Evolutionary conservation across 495 filamentous ascomycete species (phyloP), one percentile per base, ranked within the genome.

Genomic region (Xylaria acuta): DNA sequence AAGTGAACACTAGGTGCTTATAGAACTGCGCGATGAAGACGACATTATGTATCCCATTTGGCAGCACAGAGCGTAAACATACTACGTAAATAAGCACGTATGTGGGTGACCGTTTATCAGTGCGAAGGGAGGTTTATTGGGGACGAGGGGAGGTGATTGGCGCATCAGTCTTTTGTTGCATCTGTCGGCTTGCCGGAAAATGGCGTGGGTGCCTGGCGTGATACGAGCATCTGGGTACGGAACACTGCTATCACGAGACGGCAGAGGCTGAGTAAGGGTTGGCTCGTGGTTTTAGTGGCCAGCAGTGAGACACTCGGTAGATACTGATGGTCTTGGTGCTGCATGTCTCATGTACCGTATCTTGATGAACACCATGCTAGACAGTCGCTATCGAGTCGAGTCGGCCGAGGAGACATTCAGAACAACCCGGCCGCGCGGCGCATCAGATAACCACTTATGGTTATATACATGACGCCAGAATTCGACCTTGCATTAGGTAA

Each of bases 151-250:
- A 60, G 18, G 34, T 38, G 58, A 36, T 60, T 60, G 58, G 34
- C 34, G 32, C 58, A 60, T 22, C 12, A n/a, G 58, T 60, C 2
- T 43, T 25, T 59, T 62, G 70, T 53, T 56, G 49, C 36, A 36
- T 2, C 43, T 30, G 22, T 66, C 64, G 64, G 64, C 45, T 66
- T 53, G n/a, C 45, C 43, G 64, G 64, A 38, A n/a, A 22, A 36
- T 53, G 45, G 64, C 45, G 27, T 51, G 43, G 32, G 45, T 64
- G 32, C 45, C 45, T 43, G 64, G 8, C 20, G 64, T 66, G 45
- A 66, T 51, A 66, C 64, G 64, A 66, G 43, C 27, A 51, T 43
- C 41, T 66, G 8, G 64, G 38, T 45, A 51, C 32, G 45, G 20
- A 51, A 63, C 41, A 14, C n/a, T 20, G 25, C 47, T 30, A 56